phyloP scores from a whole-genome alignment of 768 basidiomycete species.

The Tylopilus vinaceipallidus region DNA sequence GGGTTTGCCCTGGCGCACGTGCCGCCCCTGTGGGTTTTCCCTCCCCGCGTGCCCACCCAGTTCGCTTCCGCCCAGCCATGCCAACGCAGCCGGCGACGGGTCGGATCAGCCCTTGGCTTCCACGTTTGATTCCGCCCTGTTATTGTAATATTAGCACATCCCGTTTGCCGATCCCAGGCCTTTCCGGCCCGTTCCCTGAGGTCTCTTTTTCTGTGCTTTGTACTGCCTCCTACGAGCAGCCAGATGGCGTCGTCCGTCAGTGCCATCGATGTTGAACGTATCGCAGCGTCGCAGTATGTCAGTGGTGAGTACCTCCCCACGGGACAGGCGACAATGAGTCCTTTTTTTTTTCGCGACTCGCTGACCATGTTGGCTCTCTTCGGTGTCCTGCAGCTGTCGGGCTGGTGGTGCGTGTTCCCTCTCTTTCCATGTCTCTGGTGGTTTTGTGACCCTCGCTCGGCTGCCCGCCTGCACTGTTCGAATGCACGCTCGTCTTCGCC shows the following conservation, averaged over 20 bases:
- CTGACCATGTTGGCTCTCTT: constrained; percentile 1
- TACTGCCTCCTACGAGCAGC: neutral
- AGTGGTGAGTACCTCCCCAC: constrained; percentile 21
- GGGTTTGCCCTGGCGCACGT: too few relatives aligned
- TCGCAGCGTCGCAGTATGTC: constrained; percentile 23
- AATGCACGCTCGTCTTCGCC: neutral
- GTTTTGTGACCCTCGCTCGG: neutral
- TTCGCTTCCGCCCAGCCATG: too few relatives aligned
- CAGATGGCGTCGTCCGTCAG: constrained; percentile 8
- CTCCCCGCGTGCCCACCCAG: too few relatives aligned
- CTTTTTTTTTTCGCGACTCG: neutral
- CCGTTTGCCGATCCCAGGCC: neutral
- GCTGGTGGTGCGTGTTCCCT: constrained; percentile 19
- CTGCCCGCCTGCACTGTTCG: neutral
- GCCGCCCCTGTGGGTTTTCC: too few relatives aligned
- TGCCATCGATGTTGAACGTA: neutral
- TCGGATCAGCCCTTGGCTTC: constrained; percentile 6
- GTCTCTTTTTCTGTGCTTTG: neutral
- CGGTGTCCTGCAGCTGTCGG: constrained; percentile 17
- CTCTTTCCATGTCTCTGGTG: neutral
- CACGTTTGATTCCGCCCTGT: constrained; percentile 4
- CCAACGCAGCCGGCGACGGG: constrained; percentile 1
- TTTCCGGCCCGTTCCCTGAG: too few relatives aligned
- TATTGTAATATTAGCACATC: constrained; percentile 8
- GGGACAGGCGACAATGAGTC: neutral